Conservation (phyloP, 495 filamentous ascomycete genomes). For the Trichoderma gamsii region DNA sequence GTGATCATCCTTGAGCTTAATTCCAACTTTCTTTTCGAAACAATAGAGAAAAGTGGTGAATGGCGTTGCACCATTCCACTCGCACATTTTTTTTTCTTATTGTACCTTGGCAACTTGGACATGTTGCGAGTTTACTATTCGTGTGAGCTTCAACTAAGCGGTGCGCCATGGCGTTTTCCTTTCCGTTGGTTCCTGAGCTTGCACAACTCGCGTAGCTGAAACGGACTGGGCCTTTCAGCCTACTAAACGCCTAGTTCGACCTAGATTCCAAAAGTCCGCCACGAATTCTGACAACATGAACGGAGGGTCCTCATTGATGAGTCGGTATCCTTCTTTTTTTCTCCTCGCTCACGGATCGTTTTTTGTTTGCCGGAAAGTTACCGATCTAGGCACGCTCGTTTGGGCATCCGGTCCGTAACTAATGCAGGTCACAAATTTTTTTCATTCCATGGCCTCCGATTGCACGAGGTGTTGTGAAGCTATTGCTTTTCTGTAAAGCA, state of each 20-base stretch:
- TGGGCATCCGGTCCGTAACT: not conserved
- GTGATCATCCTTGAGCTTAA: constrained; percentile 3
- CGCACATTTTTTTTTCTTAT: not conserved
- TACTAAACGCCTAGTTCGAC: not conserved
- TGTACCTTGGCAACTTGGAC: not conserved
- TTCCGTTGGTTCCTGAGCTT: not conserved
- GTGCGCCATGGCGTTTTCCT: constrained; percentile 3
- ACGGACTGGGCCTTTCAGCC: not conserved
- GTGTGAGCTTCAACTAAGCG: not conserved
- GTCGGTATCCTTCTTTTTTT: not conserved
- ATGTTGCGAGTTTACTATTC: not conserved
- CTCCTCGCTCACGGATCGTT: not conserved
- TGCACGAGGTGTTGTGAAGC: not conserved
- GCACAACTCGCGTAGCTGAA: not conserved
- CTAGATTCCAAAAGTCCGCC: not conserved
- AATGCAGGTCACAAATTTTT: not conserved
- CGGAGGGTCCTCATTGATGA: not conserved
- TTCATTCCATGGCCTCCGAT: not conserved
- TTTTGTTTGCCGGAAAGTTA: not conserved
- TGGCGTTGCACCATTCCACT: not conserved
- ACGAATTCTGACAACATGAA: too few species aligned
- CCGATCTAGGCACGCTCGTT: not conserved
- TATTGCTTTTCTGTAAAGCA: not conserved
- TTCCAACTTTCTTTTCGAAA: not conserved
- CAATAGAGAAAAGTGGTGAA: not conserved